phyloP scores from a whole-genome alignment of 768 basidiomycete genomes.

The Daedaleopsis nitida region DNA sequence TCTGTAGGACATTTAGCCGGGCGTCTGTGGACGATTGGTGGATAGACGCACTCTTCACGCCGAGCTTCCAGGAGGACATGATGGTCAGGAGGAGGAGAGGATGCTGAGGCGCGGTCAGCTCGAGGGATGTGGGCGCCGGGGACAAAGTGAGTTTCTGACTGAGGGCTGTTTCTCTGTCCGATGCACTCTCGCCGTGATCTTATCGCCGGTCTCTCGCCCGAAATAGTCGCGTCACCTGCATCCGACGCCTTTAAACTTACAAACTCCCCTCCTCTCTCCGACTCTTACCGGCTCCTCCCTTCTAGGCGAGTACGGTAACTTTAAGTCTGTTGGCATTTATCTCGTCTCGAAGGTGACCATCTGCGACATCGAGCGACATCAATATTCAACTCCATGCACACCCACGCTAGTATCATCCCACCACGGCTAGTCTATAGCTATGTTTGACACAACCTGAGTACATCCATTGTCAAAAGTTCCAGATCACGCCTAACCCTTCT shows the following conservation, averaged over 20 bases:
- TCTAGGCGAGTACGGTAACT: too few species aligned
- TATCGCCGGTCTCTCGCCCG: conserved; percentile 1
- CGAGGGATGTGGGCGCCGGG: conserved; percentile 5
- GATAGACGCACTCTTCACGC: conserved; percentile 29
- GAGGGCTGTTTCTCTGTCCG: neutral
- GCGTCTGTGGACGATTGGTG: neutral
- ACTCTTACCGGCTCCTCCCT: neutral
- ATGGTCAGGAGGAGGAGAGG: neutral
- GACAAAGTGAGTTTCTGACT: conserved; percentile 4
- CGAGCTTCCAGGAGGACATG: conserved; percentile 31
- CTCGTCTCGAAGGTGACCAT: neutral
- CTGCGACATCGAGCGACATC: too few species aligned
- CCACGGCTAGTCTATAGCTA: too few species aligned
- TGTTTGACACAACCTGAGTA: too few species aligned
- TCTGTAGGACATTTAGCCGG: conserved; percentile 40
- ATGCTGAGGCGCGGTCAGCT: neutral
- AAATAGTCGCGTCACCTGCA: neutral
- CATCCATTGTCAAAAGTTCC: too few species aligned
- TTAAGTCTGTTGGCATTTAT: neutral
- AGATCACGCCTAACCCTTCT: too few species aligned
- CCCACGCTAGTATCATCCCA: neutral
- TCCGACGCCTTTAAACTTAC: neutral
- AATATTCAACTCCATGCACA: too few species aligned
- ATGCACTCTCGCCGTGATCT: conserved; percentile 6
- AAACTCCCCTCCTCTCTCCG: neutral